A percentile compares a stretch with the other conserved stretches of the same genome.
These are phyloP conservation scores for Arthroderma sp. DNA, from an alignment of 2,329 filamentous ascomycete genomes.

Conservation along the genomic window DNA sequence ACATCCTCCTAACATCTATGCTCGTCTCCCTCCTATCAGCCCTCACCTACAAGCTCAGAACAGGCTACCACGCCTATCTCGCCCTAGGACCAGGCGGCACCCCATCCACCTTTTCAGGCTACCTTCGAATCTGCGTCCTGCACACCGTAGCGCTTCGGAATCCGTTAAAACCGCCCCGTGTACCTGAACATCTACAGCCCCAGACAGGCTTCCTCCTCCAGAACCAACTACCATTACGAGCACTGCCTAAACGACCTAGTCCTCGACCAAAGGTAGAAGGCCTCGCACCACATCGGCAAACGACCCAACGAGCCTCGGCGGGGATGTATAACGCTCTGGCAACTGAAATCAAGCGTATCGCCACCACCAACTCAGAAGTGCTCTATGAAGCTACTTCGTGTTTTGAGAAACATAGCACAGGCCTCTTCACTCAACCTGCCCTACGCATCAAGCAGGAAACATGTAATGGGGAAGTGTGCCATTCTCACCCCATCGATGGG, in stretches of 20 bases:
- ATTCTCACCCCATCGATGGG: conserved; percentile 64
- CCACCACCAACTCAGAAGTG: conserved; percentile 30
- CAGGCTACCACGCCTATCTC: conserved; percentile 55
- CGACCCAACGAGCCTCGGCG: conserved; percentile 49
- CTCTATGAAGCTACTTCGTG: conserved; percentile 56
- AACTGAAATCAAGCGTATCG: conserved; percentile 40
- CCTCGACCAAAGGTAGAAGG: conserved; percentile 55
- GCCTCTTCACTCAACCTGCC: conserved; percentile 49
- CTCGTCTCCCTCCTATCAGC: conserved; percentile 29
- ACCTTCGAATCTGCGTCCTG: conserved; percentile 59
- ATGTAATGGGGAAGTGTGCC: conserved; percentile 62
- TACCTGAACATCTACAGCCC: conserved; percentile 41
- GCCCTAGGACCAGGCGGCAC: conserved; percentile 69
- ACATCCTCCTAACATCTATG: conserved; percentile 37
- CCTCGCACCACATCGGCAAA: conserved; percentile 70
- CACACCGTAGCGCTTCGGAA: conserved; percentile 58
- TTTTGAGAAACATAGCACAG: conserved; percentile 70
- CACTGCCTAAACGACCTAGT: conserved; percentile 49
- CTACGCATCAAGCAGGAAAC: conserved; percentile 12
- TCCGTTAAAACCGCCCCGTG: conserved; percentile 47
- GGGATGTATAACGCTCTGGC: conserved; percentile 45
- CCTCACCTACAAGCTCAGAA: conserved; percentile 47
- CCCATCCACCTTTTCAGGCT: conserved; percentile 58
- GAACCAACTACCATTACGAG: conserved; percentile 8
- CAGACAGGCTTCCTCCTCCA: conserved; percentile 43